Conservation (phyloP, 441 rosid genomes). For the Kokia cookei region DNA sequence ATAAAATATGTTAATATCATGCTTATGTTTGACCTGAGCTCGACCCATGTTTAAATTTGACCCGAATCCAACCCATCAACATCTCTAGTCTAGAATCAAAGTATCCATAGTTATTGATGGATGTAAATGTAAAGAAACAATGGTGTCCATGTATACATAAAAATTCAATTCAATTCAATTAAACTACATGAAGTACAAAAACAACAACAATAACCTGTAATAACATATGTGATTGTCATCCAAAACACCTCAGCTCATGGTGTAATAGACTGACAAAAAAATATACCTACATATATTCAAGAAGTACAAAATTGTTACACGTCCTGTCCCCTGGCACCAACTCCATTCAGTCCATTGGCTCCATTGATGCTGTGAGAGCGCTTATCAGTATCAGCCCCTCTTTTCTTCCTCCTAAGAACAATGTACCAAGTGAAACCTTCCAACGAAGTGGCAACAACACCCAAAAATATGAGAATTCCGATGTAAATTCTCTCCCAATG, state of each 20-base stretch:
- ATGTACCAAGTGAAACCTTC: conserved; percentile 51
- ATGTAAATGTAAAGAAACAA: too few species aligned
- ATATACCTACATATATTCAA: neutral
- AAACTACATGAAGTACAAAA: neutral
- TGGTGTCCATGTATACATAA: too few species aligned
- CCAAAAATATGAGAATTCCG: conserved; percentile 37
- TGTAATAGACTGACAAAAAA: neutral
- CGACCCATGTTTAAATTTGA: too few species aligned
- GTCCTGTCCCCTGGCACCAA: conserved; percentile 13
- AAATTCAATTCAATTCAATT: too few species aligned
- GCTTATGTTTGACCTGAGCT: too few species aligned
- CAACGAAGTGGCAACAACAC: conserved; percentile 20
- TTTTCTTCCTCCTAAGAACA: conserved; percentile 35
- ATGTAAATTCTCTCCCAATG: conserved; percentile 42
- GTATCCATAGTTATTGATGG: too few species aligned
- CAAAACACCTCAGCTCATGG: neutral
- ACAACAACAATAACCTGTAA: neutral
- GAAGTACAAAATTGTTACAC: conserved; percentile 14
- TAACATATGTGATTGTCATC: neutral
- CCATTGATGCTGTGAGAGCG: conserved; percentile 26
- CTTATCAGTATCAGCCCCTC: conserved; percentile 18
- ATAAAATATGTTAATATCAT: too few species aligned
- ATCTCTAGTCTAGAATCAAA: too few species aligned
- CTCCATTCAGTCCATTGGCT: conserved; percentile 22
- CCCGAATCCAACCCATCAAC: too few species aligned